Evolutionary conservation across 2,329 filamentous ascomycete genomes (phyloP).

Genomic region (Raffaelea ambrosiae): DNA sequence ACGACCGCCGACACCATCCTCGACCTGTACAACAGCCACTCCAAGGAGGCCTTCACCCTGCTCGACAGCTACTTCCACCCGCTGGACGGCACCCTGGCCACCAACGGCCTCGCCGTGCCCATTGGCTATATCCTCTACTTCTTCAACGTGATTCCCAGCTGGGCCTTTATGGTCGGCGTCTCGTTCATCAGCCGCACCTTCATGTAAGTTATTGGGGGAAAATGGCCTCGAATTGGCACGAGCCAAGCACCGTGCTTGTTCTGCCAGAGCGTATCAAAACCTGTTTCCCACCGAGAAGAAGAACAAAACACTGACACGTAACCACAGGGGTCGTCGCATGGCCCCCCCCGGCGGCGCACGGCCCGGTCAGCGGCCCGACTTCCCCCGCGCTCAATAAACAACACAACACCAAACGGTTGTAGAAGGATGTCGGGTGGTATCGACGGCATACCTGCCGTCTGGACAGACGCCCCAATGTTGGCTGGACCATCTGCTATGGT

Average conservation of each 20-base stretch:
- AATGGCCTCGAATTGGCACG: constrained; percentile 1
- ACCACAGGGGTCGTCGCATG: constrained; percentile 26
- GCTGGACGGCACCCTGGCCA: constrained; percentile 58
- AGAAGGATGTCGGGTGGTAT: too few relatives aligned
- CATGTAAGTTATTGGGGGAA: constrained; percentile 72
- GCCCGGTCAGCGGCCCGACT: constrained; percentile 13
- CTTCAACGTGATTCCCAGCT: constrained; percentile 60
- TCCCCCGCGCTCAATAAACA: constrained; percentile 11
- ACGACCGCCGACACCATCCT: constrained; percentile 56
- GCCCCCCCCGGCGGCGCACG: constrained; percentile 7
- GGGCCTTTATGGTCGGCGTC: constrained; percentile 69
- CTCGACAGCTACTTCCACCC: constrained; percentile 66
- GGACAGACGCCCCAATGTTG: too few relatives aligned
- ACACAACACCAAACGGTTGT: too few relatives aligned
- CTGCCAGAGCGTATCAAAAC: too few relatives aligned
- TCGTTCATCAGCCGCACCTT: constrained; percentile 65
- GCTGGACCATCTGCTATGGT: too few relatives aligned
- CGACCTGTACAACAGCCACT: constrained; percentile 45
- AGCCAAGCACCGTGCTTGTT: too few relatives aligned
- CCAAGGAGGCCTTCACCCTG: constrained; percentile 28
- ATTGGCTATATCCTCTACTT: constrained; percentile 61
- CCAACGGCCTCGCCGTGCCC: constrained; percentile 54
- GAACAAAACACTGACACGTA: too few relatives aligned
- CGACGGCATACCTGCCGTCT: too few relatives aligned
- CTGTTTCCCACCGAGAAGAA: constrained; percentile 2